Base-by-base conservation (phyloP, 805 yeast genomes). In the Alloascoidea africana region DNA sequence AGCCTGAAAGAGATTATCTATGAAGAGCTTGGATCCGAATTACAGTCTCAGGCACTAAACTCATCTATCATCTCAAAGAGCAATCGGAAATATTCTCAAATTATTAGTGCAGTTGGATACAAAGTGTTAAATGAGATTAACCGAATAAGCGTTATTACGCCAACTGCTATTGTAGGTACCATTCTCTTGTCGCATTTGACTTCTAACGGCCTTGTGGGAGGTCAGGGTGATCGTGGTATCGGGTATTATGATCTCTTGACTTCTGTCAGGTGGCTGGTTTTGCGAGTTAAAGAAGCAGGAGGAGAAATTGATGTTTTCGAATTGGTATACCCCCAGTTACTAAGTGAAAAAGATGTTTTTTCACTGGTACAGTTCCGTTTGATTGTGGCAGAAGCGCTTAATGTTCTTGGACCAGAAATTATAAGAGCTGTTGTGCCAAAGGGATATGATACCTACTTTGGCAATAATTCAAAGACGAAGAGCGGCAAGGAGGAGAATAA, bases 31-130 rank as follows among this genome's bases (percentile, higher is more conserved):
- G 30, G n/a, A 23, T 23, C n/a, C 8, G 30, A 23, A 8, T 23
- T 23, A 23, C 8, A 23, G 8, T 8, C 8, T 8, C 8, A n/a
- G 8, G 8, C 30, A 8, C n/a, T 23, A 23, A 23, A 23, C 8
- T 23, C 30, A 8, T 23, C n/a, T 8, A n/a, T 8, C 8, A 23
- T 23, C n/a, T 23, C 30, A 23, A 23, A 23, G n/a, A 8, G 13
- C 8, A n/a, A n/a, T n/a, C 8, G 30, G n/a, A 23, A 23, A 23
- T 46, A 47, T 17, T 46, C 45, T 6, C 43, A 49, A 16, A 39
- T 60, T 5, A 44, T 73, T 40, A 63, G 73, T 42, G 57, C 71
- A 32, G 53, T 73, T 18, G 80, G 77, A 2, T 73, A 71, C 53
- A 59, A 61, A 42, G 59, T 70, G 14, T 56, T 73, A 33, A 69